Evolutionary conservation across 441 rosid species (phyloP).

Genomic region (Corymbia citriodora): DNA sequence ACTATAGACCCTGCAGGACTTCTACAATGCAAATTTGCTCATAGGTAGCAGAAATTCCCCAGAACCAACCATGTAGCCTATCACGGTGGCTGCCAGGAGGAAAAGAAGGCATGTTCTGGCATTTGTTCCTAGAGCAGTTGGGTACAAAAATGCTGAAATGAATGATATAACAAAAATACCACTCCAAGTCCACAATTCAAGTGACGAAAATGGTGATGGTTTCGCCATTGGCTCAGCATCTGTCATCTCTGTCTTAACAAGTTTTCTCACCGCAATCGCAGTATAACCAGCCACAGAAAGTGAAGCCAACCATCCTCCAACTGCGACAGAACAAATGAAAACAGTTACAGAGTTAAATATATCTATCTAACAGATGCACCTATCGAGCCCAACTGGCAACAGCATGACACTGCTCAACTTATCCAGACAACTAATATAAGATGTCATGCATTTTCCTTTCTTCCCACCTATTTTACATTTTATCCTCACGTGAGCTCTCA

Average conservation of each 20-base stretch:
- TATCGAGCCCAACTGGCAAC: not conserved
- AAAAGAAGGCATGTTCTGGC: slow-evolving; percentile 92
- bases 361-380: not conserved
- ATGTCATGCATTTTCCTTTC: not conserved
- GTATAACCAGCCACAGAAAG: slow-evolving; percentile 88
- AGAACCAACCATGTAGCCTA: slow-evolving; percentile 89
- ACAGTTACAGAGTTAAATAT: not conserved
- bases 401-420: not conserved
- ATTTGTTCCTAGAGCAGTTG: slow-evolving; percentile 61
- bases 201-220: slow-evolving; percentile 68
- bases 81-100: slow-evolving; percentile 83
- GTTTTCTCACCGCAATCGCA: slow-evolving; percentile 79
- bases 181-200: slow-evolving; percentile 72
- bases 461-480: not conserved
- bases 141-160: slow-evolving; percentile 54
- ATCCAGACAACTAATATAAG: not conserved
- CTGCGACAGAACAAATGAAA: slow-evolving; percentile 31
- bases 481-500: not conserved
- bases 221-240: slow-evolving; percentile 95
- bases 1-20: not conserved
- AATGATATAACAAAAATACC: slow-evolving; percentile 73
- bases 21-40: not conserved
- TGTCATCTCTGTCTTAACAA: slow-evolving; percentile 75
- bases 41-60: slow-evolving; percentile 37
- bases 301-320: slow-evolving; percentile 94